phyloP scores from a whole-genome alignment of 2,329 filamentous ascomycete genomes.

The Pseudogymnoascus sp. region DNA sequence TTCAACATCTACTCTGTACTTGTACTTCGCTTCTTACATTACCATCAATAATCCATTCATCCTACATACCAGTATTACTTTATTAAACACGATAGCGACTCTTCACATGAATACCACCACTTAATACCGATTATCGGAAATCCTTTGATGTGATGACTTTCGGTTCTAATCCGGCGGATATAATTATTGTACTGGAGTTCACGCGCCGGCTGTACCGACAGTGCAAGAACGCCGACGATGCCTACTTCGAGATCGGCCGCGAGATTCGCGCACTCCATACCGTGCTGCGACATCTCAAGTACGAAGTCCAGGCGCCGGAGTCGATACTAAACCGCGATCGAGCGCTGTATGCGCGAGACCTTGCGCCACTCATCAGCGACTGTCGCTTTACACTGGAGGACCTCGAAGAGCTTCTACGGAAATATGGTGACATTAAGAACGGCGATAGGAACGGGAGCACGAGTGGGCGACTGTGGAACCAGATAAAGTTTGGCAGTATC shows the following conservation, averaged over 20 bases:
- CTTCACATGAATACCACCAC: conserved; percentile 5
- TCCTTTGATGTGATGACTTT: conserved; percentile 23
- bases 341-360: conserved; percentile 40
- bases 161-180: conserved; percentile 30
- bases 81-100: not conserved
- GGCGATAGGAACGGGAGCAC: conserved; percentile 15
- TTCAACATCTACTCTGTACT: not conserved
- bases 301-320: conserved; percentile 48
- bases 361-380: conserved; percentile 46
- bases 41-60: not conserved
- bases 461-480: conserved; percentile 21
- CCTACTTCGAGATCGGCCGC: conserved; percentile 40
- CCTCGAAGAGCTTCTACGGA: conserved; percentile 45
- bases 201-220: conserved; percentile 48
- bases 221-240: conserved; percentile 37
- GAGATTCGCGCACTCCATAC: conserved; percentile 47
- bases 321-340: conserved; percentile 43
- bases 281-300: conserved; percentile 48
- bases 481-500: conserved; percentile 23
- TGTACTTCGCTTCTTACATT: not conserved
- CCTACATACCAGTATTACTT: not conserved
- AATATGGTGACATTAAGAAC: conserved; percentile 29
- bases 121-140: conserved; percentile 2
- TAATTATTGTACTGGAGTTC: conserved; percentile 48
- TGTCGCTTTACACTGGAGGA: conserved; percentile 47